Evolutionary conservation across 2,329 filamentous ascomycete genomes (phyloP), one percentile per base, ranked within the genome.

Genomic region (Acarospora socialis): DNA sequence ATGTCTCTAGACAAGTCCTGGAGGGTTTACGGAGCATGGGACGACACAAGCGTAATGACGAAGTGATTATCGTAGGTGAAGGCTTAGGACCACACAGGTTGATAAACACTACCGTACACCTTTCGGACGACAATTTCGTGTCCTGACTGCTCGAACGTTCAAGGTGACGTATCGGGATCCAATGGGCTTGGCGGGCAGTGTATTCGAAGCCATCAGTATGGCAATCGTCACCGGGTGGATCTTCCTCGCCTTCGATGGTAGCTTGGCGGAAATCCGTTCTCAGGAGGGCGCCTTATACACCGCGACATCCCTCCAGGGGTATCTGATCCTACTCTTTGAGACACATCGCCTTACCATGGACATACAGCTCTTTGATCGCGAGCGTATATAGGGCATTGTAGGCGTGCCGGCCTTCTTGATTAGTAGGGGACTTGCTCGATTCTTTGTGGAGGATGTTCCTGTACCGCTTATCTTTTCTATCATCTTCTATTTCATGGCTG

Each of bases 401-500:
- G 68, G 70, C 19, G 70, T 80, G 2, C 53, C 78, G 0, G 73
- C 76, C 0, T 86, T 79, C 39, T 61, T 86, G 2, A 47, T 82
- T 1, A 82, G 78, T 12, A 63, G 80, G 24, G 65, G 81, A 16
- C 51, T 82, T 4, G 77, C 80, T 1, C 66, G 77, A 4, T 55
- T 83, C 14, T 61, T 75, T 2, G 71, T 77, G 1, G 79, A 86
- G 47, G 79, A 84, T 46, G 46, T 84, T 0, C 76, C 77, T 0
- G 77, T 82, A 1, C 79, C 79, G 0, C 63, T 82, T 10, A 49
- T 82, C 3, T 84, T 77, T 46, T 73, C 73, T 4, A 54, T 73
- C 2, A 75, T 84, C 5, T 76, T 74, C 46, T 86, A 84, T 51
- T 84, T 81, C 50, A 82, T 84, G 75, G 70, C 73, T 5, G 78